phyloP scores from a whole-genome alignment of 495 filamentous ascomycete species.

The Penicillium samsonianum region DNA sequence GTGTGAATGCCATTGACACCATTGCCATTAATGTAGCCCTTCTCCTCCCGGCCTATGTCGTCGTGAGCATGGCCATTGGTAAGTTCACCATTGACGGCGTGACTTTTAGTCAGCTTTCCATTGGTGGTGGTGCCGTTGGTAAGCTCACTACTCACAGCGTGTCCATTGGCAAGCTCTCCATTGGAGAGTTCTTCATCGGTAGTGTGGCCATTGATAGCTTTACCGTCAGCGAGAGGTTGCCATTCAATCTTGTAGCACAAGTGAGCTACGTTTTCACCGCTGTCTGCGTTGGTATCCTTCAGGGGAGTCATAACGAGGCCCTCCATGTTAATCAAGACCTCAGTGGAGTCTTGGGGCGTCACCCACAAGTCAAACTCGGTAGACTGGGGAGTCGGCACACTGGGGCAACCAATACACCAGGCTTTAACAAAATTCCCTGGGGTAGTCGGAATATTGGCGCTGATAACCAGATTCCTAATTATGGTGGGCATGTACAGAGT shows the following conservation, averaged over 20 bases:
- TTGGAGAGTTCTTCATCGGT: no score
- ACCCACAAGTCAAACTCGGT: conserved; percentile 39
- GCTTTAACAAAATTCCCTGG: conserved; percentile 33
- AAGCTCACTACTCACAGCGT: no score
- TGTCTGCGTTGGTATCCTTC: conserved; percentile 22
- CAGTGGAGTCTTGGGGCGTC: conserved; percentile 19
- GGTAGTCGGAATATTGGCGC: conserved; percentile 22
- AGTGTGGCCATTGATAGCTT: no score
- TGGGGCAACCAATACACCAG: conserved; percentile 34
- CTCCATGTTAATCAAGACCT: conserved; percentile 35
- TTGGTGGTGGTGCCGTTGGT: no score
- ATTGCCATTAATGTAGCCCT: no score
- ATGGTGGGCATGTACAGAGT: conserved; percentile 47
- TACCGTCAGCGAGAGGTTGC: conserved; percentile 24
- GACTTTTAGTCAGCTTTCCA: no score
- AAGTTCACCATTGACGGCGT: no score
- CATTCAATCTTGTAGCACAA: conserved; percentile 41
- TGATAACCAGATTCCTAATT: conserved; percentile 35
- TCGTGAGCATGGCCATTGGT: no score
- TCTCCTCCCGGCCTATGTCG: no score
- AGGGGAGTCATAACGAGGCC: conserved; percentile 39
- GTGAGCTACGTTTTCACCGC: conserved; percentile 11
- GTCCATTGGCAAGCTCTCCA: no score
- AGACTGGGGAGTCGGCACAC: conserved; percentile 26
- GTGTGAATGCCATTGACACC: no score